Evolutionary conservation across 768 basidiomycete species (phyloP).

Genomic region (Suillus luteus): DNA sequence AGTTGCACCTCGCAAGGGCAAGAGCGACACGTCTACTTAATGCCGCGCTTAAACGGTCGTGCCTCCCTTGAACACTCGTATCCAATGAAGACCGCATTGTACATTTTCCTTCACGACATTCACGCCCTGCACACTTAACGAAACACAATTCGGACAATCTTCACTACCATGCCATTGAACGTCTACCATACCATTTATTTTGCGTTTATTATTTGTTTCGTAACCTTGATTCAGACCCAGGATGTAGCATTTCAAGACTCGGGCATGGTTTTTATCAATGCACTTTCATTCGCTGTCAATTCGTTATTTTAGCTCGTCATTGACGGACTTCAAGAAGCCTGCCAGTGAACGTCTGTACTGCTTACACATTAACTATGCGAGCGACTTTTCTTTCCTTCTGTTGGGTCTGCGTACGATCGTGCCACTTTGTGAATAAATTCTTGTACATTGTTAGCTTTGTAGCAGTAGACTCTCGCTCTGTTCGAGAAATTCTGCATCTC

Average conservation of each 20-base stretch:
- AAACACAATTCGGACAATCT: constrained; percentile 26
- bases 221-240: constrained; percentile 14
- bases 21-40: constrained; percentile 42
- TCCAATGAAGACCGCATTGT: constrained; percentile 2
- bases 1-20: constrained; percentile 34
- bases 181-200: constrained; percentile 29
- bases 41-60: constrained; percentile 48
- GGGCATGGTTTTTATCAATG: constrained; percentile 2
- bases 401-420: too few species aligned
- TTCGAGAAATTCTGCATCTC: too few species aligned
- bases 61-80: not conserved
- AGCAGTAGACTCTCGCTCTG: too few species aligned
- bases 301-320: constrained; percentile 14
- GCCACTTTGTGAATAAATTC: too few species aligned
- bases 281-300: constrained; percentile 16
- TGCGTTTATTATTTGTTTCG: constrained; percentile 25
- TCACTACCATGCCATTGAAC: constrained; percentile 34
- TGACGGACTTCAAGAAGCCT: not conserved
- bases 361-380: not conserved
- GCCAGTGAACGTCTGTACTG: not conserved
- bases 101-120: constrained; percentile 23
- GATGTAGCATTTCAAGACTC: constrained; percentile 27
- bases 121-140: constrained; percentile 24
- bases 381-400: too few species aligned
- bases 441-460: too few species aligned